These are phyloP conservation scores for Climacium dendroides DNA, from an alignment of 225 moss, liverwort and hornwort species.

Conservation along the genomic window DNA sequence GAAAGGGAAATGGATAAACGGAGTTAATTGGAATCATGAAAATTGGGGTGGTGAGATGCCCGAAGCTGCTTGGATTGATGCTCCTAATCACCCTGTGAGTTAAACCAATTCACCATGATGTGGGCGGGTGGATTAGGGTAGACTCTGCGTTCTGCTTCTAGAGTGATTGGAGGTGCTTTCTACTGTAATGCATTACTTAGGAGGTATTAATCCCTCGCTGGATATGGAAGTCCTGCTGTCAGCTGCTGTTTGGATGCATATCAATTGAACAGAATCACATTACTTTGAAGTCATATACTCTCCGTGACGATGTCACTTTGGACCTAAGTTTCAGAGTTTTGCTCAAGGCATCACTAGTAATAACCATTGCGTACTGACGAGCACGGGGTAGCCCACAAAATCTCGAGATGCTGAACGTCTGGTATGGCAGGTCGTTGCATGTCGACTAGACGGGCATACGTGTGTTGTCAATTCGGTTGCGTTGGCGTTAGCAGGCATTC, in stretches of 20 bases:
- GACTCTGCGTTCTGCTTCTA: background rate
- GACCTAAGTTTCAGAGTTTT: background rate
- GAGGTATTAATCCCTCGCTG: background rate
- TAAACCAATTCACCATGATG: background rate
- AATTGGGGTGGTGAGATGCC: constrained; percentile 84
- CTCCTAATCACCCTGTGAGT: constrained; percentile 66
- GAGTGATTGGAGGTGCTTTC: background rate
- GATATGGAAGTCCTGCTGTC: background rate
- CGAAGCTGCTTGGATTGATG: constrained; percentile 72
- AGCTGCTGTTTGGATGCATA: background rate
- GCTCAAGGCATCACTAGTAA: background rate
- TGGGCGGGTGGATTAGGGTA: background rate
- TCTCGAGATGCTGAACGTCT: background rate
- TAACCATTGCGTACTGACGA: background rate
- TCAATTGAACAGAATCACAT: background rate
- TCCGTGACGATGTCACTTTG: background rate
- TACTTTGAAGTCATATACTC: background rate
- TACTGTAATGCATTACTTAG: background rate
- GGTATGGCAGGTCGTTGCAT: constrained; percentile 48
- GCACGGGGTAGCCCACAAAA: background rate
- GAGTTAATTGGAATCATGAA: constrained; percentile 67
- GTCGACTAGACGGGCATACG: constrained; percentile 69
- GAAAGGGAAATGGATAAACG: constrained; percentile 61
- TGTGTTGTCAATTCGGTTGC: constrained; percentile 67
- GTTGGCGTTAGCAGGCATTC: constrained; percentile 44